Evolutionary conservation across 495 filamentous ascomycete genomes (phyloP).

Genomic region (Polyplosphaeria fusca): DNA sequence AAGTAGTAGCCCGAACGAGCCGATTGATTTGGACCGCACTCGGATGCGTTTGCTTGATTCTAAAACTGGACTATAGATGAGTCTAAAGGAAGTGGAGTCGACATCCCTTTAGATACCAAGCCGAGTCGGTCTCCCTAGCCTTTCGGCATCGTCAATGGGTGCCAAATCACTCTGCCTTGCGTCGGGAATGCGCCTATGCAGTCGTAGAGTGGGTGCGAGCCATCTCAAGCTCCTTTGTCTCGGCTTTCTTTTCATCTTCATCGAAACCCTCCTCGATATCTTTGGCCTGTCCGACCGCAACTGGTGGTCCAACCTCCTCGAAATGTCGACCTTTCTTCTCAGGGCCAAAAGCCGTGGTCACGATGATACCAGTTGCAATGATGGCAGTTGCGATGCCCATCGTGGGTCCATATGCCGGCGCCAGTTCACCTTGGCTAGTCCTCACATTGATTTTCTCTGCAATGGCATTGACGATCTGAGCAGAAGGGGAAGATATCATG

Average conservation of each 20-base stretch:
- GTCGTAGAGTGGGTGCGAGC: background rate
- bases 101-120: no score
- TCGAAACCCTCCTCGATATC: conserved; percentile 23
- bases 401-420: conserved; percentile 63
- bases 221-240: conserved; percentile 2
- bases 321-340: conserved; percentile 69
- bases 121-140: no score
- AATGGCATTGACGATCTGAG: conserved; percentile 69
- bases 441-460: conserved; percentile 55
- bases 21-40: no score
- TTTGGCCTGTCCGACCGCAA: background rate
- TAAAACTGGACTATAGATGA: no score
- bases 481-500: conserved; percentile 69
- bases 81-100: no score
- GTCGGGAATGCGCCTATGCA: no score
- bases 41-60: no score
- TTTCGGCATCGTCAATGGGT: no score
- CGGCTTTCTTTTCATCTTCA: conserved; percentile 15
- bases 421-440: conserved; percentile 46
- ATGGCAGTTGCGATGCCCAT: conserved; percentile 71
- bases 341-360: conserved; percentile 58
- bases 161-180: no score
- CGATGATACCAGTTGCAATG: conserved; percentile 59
- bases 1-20: no score
- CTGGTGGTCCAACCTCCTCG: conserved; percentile 56